phyloP scores from a whole-genome alignment of 257 asterid species.

The Sherardia arvensis region DNA sequence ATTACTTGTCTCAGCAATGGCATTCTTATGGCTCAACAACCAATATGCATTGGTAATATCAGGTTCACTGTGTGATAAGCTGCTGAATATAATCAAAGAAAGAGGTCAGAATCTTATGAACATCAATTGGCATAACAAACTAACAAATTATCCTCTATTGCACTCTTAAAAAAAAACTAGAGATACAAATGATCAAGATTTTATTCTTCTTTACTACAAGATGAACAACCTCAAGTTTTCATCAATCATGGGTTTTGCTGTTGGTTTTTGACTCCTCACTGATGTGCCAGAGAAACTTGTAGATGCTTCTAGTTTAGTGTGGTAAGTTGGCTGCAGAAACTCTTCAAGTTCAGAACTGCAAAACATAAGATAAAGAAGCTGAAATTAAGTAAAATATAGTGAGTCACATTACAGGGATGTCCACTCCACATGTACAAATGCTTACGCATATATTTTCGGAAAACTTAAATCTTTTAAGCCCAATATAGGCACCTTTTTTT shows the following conservation, averaged over 20 bases:
- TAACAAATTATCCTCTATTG: not conserved
- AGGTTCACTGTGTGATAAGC: slow-evolving; percentile 67
- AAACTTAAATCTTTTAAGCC: not conserved
- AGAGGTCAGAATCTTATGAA: slow-evolving; percentile 8
- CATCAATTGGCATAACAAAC: not conserved
- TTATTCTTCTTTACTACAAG: not conserved
- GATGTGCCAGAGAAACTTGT: slow-evolving; percentile 18
- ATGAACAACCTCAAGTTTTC: slow-evolving; percentile 12
- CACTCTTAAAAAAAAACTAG: not conserved
- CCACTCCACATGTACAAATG: not conserved
- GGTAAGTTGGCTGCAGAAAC: slow-evolving; percentile 16
- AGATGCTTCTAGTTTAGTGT: slow-evolving; percentile 19
- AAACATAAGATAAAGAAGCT: slow-evolving; percentile 8
- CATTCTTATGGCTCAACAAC: slow-evolving; percentile 63
- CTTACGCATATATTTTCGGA: not conserved
- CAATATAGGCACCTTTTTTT: not conserved
- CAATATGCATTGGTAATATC: slow-evolving; percentile 61
- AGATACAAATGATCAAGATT: not conserved
- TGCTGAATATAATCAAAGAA: slow-evolving; percentile 47
- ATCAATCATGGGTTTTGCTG: slow-evolving; percentile 11
- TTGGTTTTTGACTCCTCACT: slow-evolving; percentile 9
- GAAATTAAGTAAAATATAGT: slow-evolving; percentile 7
- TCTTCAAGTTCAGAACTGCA: slow-evolving; percentile 17
- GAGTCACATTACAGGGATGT: not conserved
- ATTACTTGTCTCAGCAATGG: slow-evolving; percentile 55